phyloP scores from a whole-genome alignment of 441 rosid genomes.

The Isatis lusitanica region DNA sequence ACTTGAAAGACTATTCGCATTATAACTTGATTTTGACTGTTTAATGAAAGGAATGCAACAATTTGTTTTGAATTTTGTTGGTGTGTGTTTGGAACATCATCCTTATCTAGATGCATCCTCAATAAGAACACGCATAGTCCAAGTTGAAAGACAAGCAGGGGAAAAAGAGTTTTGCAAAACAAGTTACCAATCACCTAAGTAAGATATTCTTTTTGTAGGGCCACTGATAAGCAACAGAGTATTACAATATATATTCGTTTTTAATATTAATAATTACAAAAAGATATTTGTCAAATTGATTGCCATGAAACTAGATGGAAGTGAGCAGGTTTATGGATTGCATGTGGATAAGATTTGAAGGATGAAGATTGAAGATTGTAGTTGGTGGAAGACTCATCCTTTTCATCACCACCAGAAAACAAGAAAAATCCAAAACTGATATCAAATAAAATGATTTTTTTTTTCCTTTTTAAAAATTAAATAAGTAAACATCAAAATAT shows the following conservation, averaged over 20 bases:
- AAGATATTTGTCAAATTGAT: slow-evolving; percentile 13
- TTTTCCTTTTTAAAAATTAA: not conserved
- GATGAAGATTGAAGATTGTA: slow-evolving; percentile 52
- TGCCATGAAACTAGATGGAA: slow-evolving; percentile 21
- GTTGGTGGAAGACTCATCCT: slow-evolving; percentile 66
- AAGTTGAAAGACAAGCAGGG: slow-evolving; percentile 36
- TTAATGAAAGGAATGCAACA: not conserved
- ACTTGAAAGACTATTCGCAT: not conserved
- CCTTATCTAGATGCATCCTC: slow-evolving; percentile 34
- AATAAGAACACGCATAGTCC: slow-evolving; percentile 31
- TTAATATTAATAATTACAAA: not conserved
- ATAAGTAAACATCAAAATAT: not conserved
- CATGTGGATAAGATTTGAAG: slow-evolving; percentile 37
- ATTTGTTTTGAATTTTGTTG: not conserved
- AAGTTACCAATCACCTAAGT: slow-evolving; percentile 38
- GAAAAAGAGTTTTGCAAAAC: slow-evolving; percentile 40
- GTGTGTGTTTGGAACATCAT: slow-evolving; percentile 8
- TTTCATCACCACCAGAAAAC: slow-evolving; percentile 40
- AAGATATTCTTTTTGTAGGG: slow-evolving; percentile 32
- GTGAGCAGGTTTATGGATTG: slow-evolving; percentile 21
- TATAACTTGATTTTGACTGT: not conserved
- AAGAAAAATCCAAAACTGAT: slow-evolving; percentile 21
- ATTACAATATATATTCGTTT: not conserved
- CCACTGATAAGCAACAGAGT: slow-evolving; percentile 22
- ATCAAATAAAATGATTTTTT: not conserved